A percentile compares a stretch with the other conserved stretches of the same genome.
Conservation (phyloP, 441 rosid species). For the Geranium incanum region DNA sequence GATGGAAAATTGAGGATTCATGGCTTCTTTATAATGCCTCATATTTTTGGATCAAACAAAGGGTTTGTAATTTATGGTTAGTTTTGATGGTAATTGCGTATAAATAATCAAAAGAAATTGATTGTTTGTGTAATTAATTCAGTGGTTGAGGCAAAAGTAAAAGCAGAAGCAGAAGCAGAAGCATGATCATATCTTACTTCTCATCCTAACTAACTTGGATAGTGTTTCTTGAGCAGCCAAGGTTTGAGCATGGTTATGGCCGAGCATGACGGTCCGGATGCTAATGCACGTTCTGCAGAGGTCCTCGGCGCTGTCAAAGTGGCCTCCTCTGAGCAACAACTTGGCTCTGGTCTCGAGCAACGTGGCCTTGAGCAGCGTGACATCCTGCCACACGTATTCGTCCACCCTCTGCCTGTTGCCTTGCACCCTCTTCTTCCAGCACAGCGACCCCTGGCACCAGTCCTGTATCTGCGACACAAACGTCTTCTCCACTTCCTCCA, state of each 20-base stretch:
- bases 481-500: slow-evolving; percentile 87
- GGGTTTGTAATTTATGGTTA: no score
- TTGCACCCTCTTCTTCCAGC: slow-evolving; percentile 66
- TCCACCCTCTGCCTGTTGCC: slow-evolving; percentile 48
- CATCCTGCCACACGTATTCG: slow-evolving; percentile 89
- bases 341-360: slow-evolving; percentile 82
- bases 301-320: slow-evolving; percentile 77
- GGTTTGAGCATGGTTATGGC: slow-evolving; percentile 72
- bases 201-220: slow-evolving; percentile 78
- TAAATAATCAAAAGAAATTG: not conserved
- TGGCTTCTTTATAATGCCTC: no score
- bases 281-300: slow-evolving; percentile 83
- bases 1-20: no score
- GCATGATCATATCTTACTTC: slow-evolving; percentile 59
- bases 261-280: slow-evolving; percentile 86
- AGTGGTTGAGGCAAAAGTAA: no score
- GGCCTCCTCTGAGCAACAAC: slow-evolving; percentile 78
- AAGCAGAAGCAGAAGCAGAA: not conserved
- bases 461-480: slow-evolving; percentile 81
- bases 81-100: no score
- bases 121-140: no score
- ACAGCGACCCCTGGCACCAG: slow-evolving; percentile 72
- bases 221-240: slow-evolving; percentile 89
- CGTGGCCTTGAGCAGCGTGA: slow-evolving; percentile 68
- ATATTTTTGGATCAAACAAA: no score